These are phyloP conservation scores for Spinellus fusiger DNA, from an alignment of 192 early-diverging fungal species.

Conservation along the genomic window DNA sequence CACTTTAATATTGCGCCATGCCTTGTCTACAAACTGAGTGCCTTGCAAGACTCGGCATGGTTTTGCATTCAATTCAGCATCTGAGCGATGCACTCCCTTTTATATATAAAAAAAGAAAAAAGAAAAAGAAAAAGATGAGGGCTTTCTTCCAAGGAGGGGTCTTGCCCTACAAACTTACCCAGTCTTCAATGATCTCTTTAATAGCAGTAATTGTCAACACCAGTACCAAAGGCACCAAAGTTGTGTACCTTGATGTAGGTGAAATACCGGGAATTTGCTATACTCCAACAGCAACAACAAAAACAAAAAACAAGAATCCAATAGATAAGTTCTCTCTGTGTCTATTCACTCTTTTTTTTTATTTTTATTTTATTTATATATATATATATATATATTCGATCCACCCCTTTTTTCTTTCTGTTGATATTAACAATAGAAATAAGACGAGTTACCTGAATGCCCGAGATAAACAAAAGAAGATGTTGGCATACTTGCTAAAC, in stretches of 20 bases:
- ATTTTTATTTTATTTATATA: too few relatives aligned
- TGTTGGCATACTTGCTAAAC: constrained; percentile 97
- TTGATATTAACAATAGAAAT: too few relatives aligned
- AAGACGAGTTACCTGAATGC: constrained; percentile 90
- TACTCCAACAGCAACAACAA: neutral
- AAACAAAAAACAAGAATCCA: neutral
- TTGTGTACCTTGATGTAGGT: constrained; percentile 86
- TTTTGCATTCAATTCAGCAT: constrained; percentile 68
- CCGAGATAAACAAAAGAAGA: constrained; percentile 99
- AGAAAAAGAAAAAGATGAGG: too few relatives aligned
- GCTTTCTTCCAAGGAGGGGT: too few relatives aligned
- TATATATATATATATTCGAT: too few relatives aligned
- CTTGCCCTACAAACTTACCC: too few relatives aligned
- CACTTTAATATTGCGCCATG: constrained; percentile 78
- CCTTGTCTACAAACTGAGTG: constrained; percentile 63
- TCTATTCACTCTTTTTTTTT: neutral
- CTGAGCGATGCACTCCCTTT: constrained; percentile 52
- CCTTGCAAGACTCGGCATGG: constrained; percentile 54
- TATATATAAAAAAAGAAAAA: neutral
- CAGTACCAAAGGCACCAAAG: constrained; percentile 77
- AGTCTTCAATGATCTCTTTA: constrained; percentile 94
- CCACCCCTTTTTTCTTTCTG: too few relatives aligned
- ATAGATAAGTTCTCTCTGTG: neutral
- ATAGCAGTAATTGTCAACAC: constrained; percentile 84
- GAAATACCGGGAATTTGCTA: constrained; percentile 95